Evolutionary conservation across 2,329 filamentous ascomycete genomes (phyloP).

Genomic region (Ambrosiella cleistominuta): DNA sequence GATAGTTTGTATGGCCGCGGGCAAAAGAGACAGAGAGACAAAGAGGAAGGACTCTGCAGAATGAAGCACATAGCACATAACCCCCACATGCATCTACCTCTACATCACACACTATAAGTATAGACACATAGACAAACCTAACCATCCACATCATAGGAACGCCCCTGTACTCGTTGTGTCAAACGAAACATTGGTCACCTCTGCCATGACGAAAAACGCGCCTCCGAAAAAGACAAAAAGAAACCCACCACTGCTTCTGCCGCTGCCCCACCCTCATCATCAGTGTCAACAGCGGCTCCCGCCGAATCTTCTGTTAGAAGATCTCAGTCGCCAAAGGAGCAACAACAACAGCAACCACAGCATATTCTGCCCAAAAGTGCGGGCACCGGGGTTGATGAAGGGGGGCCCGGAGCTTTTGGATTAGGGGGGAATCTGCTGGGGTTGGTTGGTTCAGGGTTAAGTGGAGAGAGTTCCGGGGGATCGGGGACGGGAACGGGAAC

Average conservation of each 20-base stretch:
- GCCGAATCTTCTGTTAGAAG: neutral
- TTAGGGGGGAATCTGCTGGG: neutral
- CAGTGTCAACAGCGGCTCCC: conserved; percentile 22
- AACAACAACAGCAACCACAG: conserved; percentile 18
- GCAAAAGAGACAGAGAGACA: too few relatives aligned
- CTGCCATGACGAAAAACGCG: conserved; percentile 92
- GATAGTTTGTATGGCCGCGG: too few relatives aligned
- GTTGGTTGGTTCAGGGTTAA: neutral
- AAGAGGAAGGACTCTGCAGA: too few relatives aligned
- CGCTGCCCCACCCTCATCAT: too few relatives aligned
- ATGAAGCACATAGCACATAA: too few relatives aligned
- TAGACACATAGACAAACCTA: neutral
- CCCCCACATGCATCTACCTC: too few relatives aligned
- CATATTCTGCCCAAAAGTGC: conserved; percentile 15
- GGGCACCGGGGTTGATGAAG: neutral
- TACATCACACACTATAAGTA: too few relatives aligned
- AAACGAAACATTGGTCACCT: conserved; percentile 97
- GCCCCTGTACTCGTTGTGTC: conserved; percentile 92
- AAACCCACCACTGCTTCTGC: conserved; percentile 27
- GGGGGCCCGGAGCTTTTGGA: neutral
- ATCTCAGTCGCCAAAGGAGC: neutral
- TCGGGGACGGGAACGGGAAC: too few relatives aligned
- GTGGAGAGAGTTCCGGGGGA: neutral
- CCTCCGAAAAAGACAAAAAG: conserved; percentile 60
- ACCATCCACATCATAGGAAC: conserved; percentile 43